These are phyloP conservation scores for Sphagnum tenellum DNA, from an alignment of 225 moss, liverwort and hornwort species.

Conservation along the genomic window DNA sequence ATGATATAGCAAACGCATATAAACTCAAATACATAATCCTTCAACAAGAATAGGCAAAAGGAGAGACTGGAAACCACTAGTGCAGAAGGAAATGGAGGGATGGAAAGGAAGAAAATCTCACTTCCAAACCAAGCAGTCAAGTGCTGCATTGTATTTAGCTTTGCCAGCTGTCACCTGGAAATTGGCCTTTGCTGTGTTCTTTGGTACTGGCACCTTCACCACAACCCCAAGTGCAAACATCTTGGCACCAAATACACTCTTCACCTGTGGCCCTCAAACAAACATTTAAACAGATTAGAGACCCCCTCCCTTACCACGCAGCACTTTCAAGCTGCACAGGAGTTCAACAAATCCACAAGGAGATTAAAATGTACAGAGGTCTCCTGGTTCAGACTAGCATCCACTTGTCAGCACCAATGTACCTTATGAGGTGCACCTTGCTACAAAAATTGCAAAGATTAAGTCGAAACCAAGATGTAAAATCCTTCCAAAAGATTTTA, in stretches of 20 bases:
- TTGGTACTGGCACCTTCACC: conserved; percentile 54
- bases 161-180: conserved; percentile 91
- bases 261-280: conserved; percentile 39
- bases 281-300: neutral
- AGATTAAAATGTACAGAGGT: neutral
- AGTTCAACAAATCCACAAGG: neutral
- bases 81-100: neutral
- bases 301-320: neutral
- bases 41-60: too few species aligned
- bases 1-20: too few species aligned
- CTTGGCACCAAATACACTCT: conserved; percentile 93
- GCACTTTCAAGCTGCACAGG: neutral
- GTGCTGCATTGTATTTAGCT: conserved; percentile 91
- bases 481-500: neutral
- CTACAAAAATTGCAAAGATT: neutral
- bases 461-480: neutral
- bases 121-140: conserved; percentile 95
- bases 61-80: too few species aligned
- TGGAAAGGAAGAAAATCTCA: conserved; percentile 19
- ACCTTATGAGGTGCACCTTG: neutral
- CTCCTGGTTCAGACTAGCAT: too few species aligned
- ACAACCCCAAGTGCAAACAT: conserved; percentile 99
- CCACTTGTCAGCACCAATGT: neutral
- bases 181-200: conserved; percentile 71
- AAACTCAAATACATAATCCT: too few species aligned